phyloP scores from a whole-genome alignment of 805 yeast genomes.

The Nakazawaea ambrosiae region DNA sequence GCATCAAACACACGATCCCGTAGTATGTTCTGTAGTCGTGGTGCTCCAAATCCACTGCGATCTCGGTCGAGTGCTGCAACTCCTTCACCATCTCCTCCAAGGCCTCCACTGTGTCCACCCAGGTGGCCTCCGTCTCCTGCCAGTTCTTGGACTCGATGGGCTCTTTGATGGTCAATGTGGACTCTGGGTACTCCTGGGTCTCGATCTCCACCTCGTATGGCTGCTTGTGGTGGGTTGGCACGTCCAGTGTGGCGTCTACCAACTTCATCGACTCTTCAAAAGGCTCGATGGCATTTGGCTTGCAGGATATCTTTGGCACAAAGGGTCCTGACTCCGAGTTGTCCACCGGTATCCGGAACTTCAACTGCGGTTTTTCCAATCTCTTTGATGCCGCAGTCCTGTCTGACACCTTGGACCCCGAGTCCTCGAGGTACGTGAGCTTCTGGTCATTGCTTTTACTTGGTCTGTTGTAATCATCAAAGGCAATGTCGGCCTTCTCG shows the following conservation, averaged over 20 bases:
- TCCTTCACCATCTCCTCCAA: slow-evolving; percentile 48
- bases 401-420: slow-evolving; percentile 14
- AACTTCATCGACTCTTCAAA: slow-evolving; percentile 43
- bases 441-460: slow-evolving; percentile 15
- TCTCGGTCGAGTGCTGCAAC: slow-evolving; percentile 44
- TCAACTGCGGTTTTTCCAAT: slow-evolving; percentile 61
- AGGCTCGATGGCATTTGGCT: slow-evolving; percentile 63
- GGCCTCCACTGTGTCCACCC: slow-evolving; percentile 59
- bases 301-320: slow-evolving; percentile 59
- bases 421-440: slow-evolving; percentile 47
- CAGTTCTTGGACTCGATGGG: slow-evolving; percentile 47
- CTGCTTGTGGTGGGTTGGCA: slow-evolving; percentile 61
- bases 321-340: slow-evolving; percentile 69
- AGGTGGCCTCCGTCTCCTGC: slow-evolving; percentile 54
- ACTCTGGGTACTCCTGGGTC: slow-evolving; percentile 58
- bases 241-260: slow-evolving; percentile 29
- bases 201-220: slow-evolving; percentile 79
- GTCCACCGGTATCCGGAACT: slow-evolving; percentile 53
- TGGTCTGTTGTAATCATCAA: slow-evolving; percentile 36
- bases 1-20: slow-evolving; percentile 92
- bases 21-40: slow-evolving; percentile 87
- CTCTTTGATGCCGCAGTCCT: slow-evolving; percentile 19
- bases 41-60: slow-evolving; percentile 95
- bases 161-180: slow-evolving; percentile 30
- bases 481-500: slow-evolving; percentile 68